Evolutionary conservation across 805 yeast genomes (phyloP).

Genomic region (Brettanomyces nanus): DNA sequence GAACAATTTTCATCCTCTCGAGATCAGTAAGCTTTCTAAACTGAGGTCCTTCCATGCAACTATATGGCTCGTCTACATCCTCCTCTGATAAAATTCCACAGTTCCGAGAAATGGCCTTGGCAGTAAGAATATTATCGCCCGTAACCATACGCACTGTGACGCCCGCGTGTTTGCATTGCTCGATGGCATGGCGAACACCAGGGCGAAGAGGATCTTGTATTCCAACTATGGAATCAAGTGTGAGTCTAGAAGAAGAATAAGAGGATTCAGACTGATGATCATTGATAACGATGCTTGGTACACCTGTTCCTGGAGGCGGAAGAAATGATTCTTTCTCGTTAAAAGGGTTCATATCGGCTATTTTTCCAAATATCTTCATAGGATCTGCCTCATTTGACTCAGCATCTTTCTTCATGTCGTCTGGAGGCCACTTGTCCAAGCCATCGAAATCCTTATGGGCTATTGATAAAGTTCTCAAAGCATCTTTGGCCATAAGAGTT

Average conservation of each 20-base stretch:
- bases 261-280: slow-evolving; percentile 8
- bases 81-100: slow-evolving; percentile 69
- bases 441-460: slow-evolving; percentile 66
- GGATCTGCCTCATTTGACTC: slow-evolving; percentile 36
- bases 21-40: slow-evolving; percentile 60
- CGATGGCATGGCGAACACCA: slow-evolving; percentile 86
- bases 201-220: slow-evolving; percentile 90
- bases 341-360: slow-evolving; percentile 1
- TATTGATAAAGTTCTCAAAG: slow-evolving; percentile 82
- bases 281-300: slow-evolving; percentile 24
- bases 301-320: slow-evolving; percentile 20
- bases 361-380: slow-evolving; percentile 31
- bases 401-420: slow-evolving; percentile 27
- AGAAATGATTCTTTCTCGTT: slow-evolving; percentile 3
- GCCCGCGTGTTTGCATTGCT: slow-evolving; percentile 82
- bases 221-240: slow-evolving; percentile 74
- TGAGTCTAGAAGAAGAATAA: slow-evolving; percentile 23
- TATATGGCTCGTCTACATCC: slow-evolving; percentile 41
- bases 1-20: slow-evolving; percentile 56
- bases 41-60: slow-evolving; percentile 88
- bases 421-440: slow-evolving; percentile 59
- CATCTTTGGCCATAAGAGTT: slow-evolving; percentile 57
- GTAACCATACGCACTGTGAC: slow-evolving; percentile 97
- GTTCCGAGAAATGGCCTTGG: slow-evolving; percentile 78
- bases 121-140: slow-evolving; percentile 90